Evolutionary conservation across 1,284 basidiomycete genomes (phyloP), one percentile per base, ranked within the genome.

Genomic region (Cutaneotrichosporon sp.): DNA sequence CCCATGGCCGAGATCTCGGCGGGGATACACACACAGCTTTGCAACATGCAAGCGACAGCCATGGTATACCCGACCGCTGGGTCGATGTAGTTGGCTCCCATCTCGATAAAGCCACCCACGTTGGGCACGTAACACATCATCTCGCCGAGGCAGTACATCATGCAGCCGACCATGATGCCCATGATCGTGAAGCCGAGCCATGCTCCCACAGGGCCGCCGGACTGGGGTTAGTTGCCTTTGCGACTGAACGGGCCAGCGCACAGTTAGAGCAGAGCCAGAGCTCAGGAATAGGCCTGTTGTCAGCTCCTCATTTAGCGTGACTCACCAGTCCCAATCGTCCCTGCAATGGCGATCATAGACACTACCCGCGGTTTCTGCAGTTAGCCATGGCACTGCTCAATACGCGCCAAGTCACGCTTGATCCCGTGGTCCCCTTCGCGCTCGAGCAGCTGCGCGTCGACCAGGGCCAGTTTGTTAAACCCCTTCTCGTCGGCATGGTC

Each of bases 1-100:
- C 27, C 29, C 5, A 86, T 84, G 2, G 88, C 87, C 3, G 84
- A 83, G 52, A 91, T 79, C 72, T 92, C 89, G 29, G 84, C 82
- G 12, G 60, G 54, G 37, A 64, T 48, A 20, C 51, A 53, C 17
- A 62, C 43, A 8, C 59, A 57, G 17, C 86, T 79, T 61, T 86
- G 84, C 44, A 87, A 79, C 51, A 86, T 71, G 42, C 87, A 76
- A 47, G 85, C 85, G 51, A 79, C 76, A 46, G 45, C 46, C 39
- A 87, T 65, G 51, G 84, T 80, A 44, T 66, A 51, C 9, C 49
- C 57, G 20, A 60, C 39, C 12, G 59, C 85, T 0, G 86, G 85
- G 47, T 86, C 75, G 29, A 89, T 83, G 37, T 60, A 61, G 17
- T 56, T 49, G 42, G 48, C 46, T 19, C 62, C 60, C 52, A 59